Evolutionary conservation across 306 rosid species (phyloP).

Genomic region (Glycine latifolia): DNA sequence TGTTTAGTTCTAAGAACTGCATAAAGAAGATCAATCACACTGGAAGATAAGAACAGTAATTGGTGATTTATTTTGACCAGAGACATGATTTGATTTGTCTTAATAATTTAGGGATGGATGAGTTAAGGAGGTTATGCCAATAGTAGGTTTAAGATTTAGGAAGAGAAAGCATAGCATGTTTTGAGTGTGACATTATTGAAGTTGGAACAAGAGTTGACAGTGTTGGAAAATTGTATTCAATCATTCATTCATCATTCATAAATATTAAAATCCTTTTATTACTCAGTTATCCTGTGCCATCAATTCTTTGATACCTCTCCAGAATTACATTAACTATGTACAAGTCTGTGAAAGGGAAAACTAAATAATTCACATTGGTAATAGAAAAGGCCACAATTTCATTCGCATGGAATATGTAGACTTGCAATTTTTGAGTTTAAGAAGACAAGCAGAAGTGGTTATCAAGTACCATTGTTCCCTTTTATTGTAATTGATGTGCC

Average conservation of each 20-base stretch:
- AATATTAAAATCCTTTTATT: background rate
- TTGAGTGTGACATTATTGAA: background rate
- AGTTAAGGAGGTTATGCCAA: background rate
- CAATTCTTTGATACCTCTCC: background rate
- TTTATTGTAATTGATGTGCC: background rate
- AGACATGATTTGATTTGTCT: background rate
- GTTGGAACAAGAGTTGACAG: background rate
- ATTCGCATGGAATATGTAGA: background rate
- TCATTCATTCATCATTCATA: background rate
- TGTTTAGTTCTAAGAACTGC: background rate
- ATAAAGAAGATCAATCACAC: background rate
- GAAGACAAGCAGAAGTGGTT: background rate
- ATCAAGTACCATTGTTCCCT: background rate
- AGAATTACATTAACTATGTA: background rate
- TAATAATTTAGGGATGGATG: background rate
- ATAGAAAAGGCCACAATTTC: background rate
- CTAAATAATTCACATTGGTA: background rate
- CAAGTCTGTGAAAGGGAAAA: too few species aligned
- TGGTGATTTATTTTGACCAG: background rate
- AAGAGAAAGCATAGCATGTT: background rate
- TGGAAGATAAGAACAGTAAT: background rate
- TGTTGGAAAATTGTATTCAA: background rate
- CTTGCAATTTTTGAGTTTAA: background rate
- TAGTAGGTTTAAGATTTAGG: conserved; percentile 12
- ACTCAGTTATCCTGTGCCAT: background rate